These are phyloP conservation scores for Domatiomyces catenatus DNA, from an alignment of 2,329 filamentous ascomycete genomes.

Conservation along the genomic window DNA sequence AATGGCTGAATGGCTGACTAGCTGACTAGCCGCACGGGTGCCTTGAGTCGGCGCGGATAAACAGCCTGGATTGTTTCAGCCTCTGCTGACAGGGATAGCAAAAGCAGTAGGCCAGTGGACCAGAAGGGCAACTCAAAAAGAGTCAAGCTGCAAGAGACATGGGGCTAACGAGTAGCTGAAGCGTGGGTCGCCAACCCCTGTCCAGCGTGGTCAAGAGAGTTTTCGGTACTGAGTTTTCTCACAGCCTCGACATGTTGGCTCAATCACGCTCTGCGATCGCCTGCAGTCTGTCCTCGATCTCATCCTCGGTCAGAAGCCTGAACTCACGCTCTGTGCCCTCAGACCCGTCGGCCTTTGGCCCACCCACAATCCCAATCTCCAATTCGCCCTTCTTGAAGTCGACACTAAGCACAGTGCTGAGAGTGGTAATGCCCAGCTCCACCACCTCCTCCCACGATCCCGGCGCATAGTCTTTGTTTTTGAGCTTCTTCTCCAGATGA, in stretches of 20 bases:
- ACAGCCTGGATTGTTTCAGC: not conserved
- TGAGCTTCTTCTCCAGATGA: constrained; percentile 97
- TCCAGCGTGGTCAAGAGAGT: constrained; percentile 11
- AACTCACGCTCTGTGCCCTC: constrained; percentile 68
- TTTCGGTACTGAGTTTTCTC: not conserved
- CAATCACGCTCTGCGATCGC: constrained; percentile 97
- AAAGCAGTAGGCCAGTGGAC: not conserved
- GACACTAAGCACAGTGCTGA: constrained; percentile 93
- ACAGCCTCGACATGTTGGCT: constrained; percentile 1
- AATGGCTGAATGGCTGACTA: not conserved
- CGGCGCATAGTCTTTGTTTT: constrained; percentile 91
- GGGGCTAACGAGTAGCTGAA: not conserved
- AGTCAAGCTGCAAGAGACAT: not conserved
- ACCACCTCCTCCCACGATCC: constrained; percentile 96
- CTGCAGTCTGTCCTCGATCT: constrained; percentile 96
- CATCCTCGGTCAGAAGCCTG: constrained; percentile 81
- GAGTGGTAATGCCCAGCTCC: constrained; percentile 83
- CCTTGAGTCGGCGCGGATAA: not conserved
- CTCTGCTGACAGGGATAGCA: not conserved
- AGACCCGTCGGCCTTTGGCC: constrained; percentile 64
- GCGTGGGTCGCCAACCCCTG: constrained; percentile 9
- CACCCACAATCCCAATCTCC: constrained; percentile 93
- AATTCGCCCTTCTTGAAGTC: constrained; percentile 99
- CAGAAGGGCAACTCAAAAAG: not conserved
- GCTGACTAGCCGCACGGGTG: not conserved